phyloP scores from a whole-genome alignment of 495 filamentous ascomycete species.

The Poronia punctata region DNA sequence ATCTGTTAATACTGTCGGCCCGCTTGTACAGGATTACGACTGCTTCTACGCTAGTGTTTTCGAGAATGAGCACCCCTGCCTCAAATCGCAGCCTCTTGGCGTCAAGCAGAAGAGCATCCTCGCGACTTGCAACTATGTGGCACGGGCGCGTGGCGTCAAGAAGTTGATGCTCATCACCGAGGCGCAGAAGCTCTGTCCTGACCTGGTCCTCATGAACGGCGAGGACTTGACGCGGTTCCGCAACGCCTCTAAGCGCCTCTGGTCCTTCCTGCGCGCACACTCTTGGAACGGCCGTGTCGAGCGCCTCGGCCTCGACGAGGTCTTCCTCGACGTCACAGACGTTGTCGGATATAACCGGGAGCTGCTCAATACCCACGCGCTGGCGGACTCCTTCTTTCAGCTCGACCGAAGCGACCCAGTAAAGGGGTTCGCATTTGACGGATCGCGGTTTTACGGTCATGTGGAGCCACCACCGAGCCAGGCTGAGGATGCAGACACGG shows the following conservation, averaged over 20 bases:
- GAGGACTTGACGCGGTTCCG: slow-evolving; percentile 84
- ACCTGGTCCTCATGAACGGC: slow-evolving; percentile 76
- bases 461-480: slow-evolving; percentile 13
- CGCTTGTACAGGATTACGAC: slow-evolving; percentile 83
- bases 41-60: slow-evolving; percentile 92
- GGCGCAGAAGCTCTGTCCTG: slow-evolving; percentile 72
- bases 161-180: slow-evolving; percentile 81
- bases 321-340: slow-evolving; percentile 70
- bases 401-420: slow-evolving; percentile 70
- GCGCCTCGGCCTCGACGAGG: slow-evolving; percentile 81
- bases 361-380: slow-evolving; percentile 59
- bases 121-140: slow-evolving; percentile 93
- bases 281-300: slow-evolving; percentile 73
- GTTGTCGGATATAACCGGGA: slow-evolving; percentile 72
- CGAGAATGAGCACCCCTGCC: slow-evolving; percentile 66
- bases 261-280: slow-evolving; percentile 57
- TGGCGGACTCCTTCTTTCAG: slow-evolving; percentile 68
- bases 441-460: slow-evolving; percentile 42
- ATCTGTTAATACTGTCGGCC: no score
- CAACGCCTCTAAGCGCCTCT: slow-evolving; percentile 75
- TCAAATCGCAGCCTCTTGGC: slow-evolving; percentile 63
- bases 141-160: slow-evolving; percentile 63
- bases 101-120: slow-evolving; percentile 75
- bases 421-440: slow-evolving; percentile 71
- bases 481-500: neutral